These are phyloP conservation scores for Candida cerambycidarum DNA, from an alignment of 805 yeast genomes.

Conservation along the genomic window DNA sequence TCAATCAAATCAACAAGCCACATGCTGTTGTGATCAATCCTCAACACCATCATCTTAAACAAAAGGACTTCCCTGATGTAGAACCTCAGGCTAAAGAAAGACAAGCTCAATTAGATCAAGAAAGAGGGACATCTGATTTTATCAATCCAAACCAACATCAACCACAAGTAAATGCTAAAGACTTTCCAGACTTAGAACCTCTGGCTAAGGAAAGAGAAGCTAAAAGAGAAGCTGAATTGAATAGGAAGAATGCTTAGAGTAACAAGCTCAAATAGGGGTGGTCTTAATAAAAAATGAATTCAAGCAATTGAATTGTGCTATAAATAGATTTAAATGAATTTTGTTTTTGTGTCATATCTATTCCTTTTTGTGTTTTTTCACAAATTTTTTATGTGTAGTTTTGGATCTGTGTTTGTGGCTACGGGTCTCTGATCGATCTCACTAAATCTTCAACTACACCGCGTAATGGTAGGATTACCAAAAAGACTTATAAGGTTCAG, in stretches of 20 bases:
- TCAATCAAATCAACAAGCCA: constrained; percentile 37
- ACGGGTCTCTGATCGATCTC: background rate
- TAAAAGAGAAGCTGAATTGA: constrained; percentile 18
- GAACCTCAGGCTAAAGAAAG: constrained; percentile 33
- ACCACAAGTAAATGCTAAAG: constrained; percentile 22
- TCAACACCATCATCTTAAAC: constrained; percentile 21
- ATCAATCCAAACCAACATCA: constrained; percentile 22
- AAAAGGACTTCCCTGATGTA: constrained; percentile 29
- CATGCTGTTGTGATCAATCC: constrained; percentile 32
- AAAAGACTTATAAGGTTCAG: constrained; percentile 31
- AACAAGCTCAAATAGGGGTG: background rate
- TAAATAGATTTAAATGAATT: no score
- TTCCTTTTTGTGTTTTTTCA: background rate
- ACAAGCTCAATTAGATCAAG: constrained; percentile 14
- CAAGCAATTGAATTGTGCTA: no score
- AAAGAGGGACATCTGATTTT: background rate
- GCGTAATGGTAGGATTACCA: constrained; percentile 23
- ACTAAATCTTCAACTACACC: background rate
- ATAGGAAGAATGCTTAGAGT: constrained; percentile 9
- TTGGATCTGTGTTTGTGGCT: background rate
- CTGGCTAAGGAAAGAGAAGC: constrained; percentile 27
- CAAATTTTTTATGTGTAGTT: no score
- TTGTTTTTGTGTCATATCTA: background rate
- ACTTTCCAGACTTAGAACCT: constrained; percentile 34
- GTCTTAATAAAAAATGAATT: no score